Evolutionary conservation across 2,329 filamentous ascomycete genomes (phyloP), one percentile per base, ranked within the genome.

Genomic region (Ceratocystis cacaofunesta): DNA sequence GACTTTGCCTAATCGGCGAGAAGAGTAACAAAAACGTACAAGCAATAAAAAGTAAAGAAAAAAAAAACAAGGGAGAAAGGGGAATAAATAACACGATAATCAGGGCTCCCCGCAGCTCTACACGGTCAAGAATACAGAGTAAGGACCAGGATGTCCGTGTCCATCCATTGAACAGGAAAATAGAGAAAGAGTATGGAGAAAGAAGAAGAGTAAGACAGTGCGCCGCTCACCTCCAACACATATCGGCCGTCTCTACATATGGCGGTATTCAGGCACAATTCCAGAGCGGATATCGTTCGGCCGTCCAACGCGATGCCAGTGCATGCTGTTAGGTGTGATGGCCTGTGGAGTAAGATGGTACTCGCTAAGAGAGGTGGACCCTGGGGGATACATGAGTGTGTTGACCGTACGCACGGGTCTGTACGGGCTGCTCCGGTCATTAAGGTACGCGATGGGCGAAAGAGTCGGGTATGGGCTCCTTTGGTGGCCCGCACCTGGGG

Each of bases 391-490:
- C 36, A 96, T 80, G n/a, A 97, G 82, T 0, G 90, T 95, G 70
- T 94, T 91, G 67, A 96, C 90, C 68, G 90, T 84, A 64, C 92
- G 88, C 48, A 96, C 87, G 1, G 92, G 92, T 69, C 90, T 89
- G 75, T 97, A 97, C 2, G 94, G 94, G 65, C 92, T 97, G 69
- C 89, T 86, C 66, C 94, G 84, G 73, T 96, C 90, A 71, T 89
- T 88, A 46, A 96, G 79, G 75, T 95, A 95, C 71, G 90, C 84
- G 10, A 89, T 92, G 0, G 92, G 92, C 41, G 94, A 97, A 69
- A 94, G 82, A 41, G 44, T 63, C 17, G 62, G 46, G 48, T 63
- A 66, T 52, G 65, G 65, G 32, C 65, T 66, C 22, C 65, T 52
- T 22, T 61, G 46, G 12, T 52, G 58, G 10, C 52, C 55, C 48